phyloP scores from a whole-genome alignment of 495 filamentous ascomycete species.

The Lophiotrema nucula region DNA sequence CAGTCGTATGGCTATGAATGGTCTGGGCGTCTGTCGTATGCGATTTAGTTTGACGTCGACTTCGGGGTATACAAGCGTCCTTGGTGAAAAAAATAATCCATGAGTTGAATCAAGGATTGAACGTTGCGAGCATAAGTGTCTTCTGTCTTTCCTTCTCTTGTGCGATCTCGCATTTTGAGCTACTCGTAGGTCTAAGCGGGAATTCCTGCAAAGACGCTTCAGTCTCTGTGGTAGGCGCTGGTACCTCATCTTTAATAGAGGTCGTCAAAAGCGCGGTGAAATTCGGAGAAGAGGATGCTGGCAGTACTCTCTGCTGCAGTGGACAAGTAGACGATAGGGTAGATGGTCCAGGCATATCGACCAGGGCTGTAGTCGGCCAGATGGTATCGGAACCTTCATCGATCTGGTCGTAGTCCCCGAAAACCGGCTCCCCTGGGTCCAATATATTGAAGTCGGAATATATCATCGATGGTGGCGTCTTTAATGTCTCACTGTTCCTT shows the following conservation, averaged over 20 bases:
- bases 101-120: constrained; percentile 9
- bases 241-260: no score
- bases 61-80: background rate
- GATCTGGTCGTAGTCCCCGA: constrained; percentile 44
- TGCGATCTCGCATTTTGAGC: constrained; percentile 38
- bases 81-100: background rate
- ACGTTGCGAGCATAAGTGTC: constrained; percentile 35
- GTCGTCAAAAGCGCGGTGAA: constrained; percentile 20
- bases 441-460: constrained; percentile 43
- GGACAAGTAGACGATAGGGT: no score
- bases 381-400: constrained; percentile 41
- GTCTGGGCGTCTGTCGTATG: no score
- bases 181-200: no score
- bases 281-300: constrained; percentile 21
- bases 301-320: background rate
- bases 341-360: no score
- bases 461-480: constrained; percentile 23
- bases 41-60: background rate
- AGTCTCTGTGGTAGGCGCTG: no score
- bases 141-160: constrained; percentile 39
- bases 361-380: constrained; percentile 20
- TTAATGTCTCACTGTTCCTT: background rate
- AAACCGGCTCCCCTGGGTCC: constrained; percentile 28
- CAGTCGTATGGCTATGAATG: no score
- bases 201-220: no score